A percentile compares a stretch with the other conserved stretches of the same genome.
Conservation (phyloP, 306 rosid genomes). For the Oemleria cerasiformis region DNA sequence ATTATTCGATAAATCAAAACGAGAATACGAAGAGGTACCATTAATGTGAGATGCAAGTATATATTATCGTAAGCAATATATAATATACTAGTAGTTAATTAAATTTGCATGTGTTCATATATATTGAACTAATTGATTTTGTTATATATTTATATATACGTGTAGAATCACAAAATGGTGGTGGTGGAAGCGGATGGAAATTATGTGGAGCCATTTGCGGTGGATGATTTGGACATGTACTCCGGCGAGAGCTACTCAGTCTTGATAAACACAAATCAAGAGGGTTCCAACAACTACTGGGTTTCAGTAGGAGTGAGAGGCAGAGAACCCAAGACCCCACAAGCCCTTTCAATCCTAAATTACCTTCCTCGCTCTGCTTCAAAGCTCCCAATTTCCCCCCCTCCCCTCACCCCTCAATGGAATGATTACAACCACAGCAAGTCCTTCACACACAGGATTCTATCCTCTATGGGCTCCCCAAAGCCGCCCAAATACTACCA, state of each 20-base stretch:
- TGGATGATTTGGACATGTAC: constrained; percentile 71
- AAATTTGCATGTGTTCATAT: no score
- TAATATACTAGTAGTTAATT: no score
- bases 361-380: constrained; percentile 51
- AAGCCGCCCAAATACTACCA: constrained; percentile 45
- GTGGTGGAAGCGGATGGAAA: constrained; percentile 94
- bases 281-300: constrained; percentile 75
- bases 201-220: constrained; percentile 57
- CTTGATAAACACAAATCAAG: constrained; percentile 60
- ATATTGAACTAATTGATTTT: neutral
- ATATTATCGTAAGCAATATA: no score
- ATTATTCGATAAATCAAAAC: no score
- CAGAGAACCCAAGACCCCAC: constrained; percentile 57
- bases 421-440: constrained; percentile 60
- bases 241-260: constrained; percentile 84
- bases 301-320: constrained; percentile 62
- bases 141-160: neutral
- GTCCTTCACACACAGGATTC: constrained; percentile 43
- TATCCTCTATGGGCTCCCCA: constrained; percentile 55
- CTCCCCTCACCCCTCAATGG: constrained; percentile 64
- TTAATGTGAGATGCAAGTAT: no score
- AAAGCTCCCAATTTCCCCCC: constrained; percentile 56
- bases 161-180: constrained; percentile 65
- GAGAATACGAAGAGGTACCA: no score
- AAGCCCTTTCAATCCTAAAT: constrained; percentile 56